Base-by-base conservation (phyloP, 176 grass and related monocot species). In the Cenchrus purpureus region DNA sequence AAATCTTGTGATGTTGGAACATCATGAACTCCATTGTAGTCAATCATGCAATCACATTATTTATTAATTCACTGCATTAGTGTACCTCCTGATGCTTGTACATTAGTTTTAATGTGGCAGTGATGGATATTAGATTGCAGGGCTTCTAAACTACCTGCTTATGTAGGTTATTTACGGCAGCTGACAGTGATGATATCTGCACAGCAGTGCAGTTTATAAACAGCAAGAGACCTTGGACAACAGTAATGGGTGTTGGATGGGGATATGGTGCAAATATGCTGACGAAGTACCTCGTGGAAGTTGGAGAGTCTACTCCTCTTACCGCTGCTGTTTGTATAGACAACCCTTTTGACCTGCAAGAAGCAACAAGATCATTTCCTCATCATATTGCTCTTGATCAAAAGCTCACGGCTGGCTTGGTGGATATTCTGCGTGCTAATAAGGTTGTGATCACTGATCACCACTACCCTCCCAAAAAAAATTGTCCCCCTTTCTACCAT, bases 101-200 rank as follows among this genome's bases (percentile, higher is more conserved):
- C 61, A 42, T 32, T 76, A 69, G 16, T 37, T 79, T 50, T 82
- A 7, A 54, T 65, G 53, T 68, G 32, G 10, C 6, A 62, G 54
- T 86, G 63, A 79, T 76, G 75, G 37, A 71, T 80, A 71, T 80
- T 54, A 32, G 78, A 85, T 71, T 83, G 15, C 65, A 84, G 73
- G 70, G 65, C 79, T 83, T 91, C 64, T 73, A 85, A 87, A 86
- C 62, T 84, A 77, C 57, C 85, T 95, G 85, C 84, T 93, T 82
- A 81, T 97, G 88, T 88, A 98, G 96, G 93, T 95, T 98, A 94
- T 98, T 98, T 87, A 94, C 96, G 90, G 96, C 91, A 54, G 96
- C 96, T 92, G 96, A 98, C 81, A 95, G 96, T 85, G 96, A 98
- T 83, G 96, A 98, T 90, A 79, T 98, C 80, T 76, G 76, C 77